phyloP scores from a whole-genome alignment of 1,284 basidiomycete genomes.

The Trametes pubescens region DNA sequence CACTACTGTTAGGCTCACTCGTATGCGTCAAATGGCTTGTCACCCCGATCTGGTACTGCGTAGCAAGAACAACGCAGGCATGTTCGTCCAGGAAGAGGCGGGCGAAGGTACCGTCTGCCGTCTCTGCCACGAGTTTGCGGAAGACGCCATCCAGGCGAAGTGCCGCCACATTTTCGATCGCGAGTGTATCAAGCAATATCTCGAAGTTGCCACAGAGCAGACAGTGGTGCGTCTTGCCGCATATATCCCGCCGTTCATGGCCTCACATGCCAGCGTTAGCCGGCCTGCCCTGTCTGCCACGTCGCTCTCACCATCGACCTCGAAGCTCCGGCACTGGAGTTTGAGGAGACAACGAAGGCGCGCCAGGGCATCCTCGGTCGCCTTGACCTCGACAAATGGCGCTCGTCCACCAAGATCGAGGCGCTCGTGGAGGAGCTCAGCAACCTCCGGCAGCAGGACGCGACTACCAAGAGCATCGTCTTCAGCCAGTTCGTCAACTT shows the following conservation, averaged over 20 bases:
- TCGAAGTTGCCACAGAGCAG: constrained; percentile 79
- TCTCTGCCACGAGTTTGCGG: constrained; percentile 96
- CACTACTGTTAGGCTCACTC: constrained; percentile 64
- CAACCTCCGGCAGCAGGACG: constrained; percentile 84
- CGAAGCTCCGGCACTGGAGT: constrained; percentile 90
- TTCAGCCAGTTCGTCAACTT: constrained; percentile 96
- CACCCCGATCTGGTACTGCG: constrained; percentile 95
- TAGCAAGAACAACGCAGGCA: constrained; percentile 78
- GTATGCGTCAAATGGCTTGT: constrained; percentile 96
- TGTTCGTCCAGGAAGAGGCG: constrained; percentile 65
- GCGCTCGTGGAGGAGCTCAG: constrained; percentile 94
- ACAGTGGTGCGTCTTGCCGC: constrained; percentile 64
- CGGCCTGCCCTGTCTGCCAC: constrained; percentile 96
- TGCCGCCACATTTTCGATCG: constrained; percentile 94
- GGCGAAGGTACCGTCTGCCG: constrained; percentile 87
- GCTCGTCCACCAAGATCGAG: constrained; percentile 97
- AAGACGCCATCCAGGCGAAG: constrained; percentile 94
- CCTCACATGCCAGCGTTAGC: constrained; percentile 53
- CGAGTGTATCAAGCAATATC: constrained; percentile 95
- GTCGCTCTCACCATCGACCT: constrained; percentile 94
- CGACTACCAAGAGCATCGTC: constrained; percentile 96
- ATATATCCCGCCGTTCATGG: constrained; percentile 1
- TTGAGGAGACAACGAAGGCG: constrained; percentile 68
- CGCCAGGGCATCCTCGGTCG: constrained; percentile 95
- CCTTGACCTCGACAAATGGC: constrained; percentile 90